These are phyloP conservation scores for Gossypium anomalum DNA, from an alignment of 345 rosid genomes.

Conservation along the genomic window DNA sequence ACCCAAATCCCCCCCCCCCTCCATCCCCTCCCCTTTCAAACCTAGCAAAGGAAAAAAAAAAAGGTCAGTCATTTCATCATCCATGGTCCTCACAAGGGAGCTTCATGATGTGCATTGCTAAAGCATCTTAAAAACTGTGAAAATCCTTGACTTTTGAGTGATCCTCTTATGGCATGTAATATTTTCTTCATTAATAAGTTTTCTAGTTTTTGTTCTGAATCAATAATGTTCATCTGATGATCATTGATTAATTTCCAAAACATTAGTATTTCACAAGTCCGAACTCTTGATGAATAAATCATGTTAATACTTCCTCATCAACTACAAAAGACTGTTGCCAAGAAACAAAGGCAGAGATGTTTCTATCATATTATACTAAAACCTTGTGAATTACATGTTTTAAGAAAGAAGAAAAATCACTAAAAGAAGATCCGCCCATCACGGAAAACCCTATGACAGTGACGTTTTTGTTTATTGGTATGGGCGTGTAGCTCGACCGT, in stretches of 20 bases:
- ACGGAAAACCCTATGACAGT: neutral
- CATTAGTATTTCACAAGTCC: neutral
- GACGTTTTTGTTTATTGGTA: neutral
- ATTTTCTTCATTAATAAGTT: neutral
- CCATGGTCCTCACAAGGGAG: neutral
- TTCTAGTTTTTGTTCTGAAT: neutral
- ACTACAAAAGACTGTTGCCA: neutral
- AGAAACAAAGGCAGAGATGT: slow-evolving; percentile 13
- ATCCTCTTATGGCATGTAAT: neutral
- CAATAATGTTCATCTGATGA: neutral
- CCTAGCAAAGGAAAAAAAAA: neutral
- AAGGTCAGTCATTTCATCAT: slow-evolving; percentile 10
- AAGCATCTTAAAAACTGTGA: neutral
- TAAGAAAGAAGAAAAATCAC: neutral
- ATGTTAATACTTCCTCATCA: neutral
- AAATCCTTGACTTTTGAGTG: neutral
- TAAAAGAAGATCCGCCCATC: slow-evolving; percentile 4
- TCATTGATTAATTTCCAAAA: neutral
- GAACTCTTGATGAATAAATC: neutral
- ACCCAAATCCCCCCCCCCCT: slow-evolving; percentile 4
- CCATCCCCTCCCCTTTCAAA: slow-evolving; percentile 13
- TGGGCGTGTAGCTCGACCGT: slow-evolving; percentile 10
- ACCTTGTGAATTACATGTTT: neutral
- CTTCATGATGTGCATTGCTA: neutral
- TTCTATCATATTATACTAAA: neutral